Base-by-base conservation (phyloP, 768 basidiomycete species). In the Suillus sp. region DNA sequence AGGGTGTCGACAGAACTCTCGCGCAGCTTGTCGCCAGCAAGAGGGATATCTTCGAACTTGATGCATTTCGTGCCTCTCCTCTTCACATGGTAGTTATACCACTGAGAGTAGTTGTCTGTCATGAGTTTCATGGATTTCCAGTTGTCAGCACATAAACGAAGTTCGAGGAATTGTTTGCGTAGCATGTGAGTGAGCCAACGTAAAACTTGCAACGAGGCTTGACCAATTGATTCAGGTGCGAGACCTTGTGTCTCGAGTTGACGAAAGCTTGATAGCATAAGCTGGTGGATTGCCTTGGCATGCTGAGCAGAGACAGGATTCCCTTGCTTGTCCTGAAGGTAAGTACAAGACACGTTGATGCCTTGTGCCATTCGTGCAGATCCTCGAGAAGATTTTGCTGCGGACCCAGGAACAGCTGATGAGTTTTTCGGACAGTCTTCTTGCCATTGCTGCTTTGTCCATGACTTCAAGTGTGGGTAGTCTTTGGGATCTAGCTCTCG, bases 391-490 rank as follows among this genome's bases (percentile, higher is more conserved):
- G n/a, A n/a, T n/a, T n/a, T n/a, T n/a, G n/a, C n/a, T n/a, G n/a
- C n/a, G n/a, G n/a, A n/a, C n/a, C n/a, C n/a, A n/a, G n/a, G n/a
- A n/a, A n/a, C n/a, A n/a, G n/a, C n/a, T n/a, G n/a, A n/a, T n/a
- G n/a, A n/a, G n/a, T n/a, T n/a, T n/a, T n/a, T n/a, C n/a, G n/a
- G n/a, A n/a, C n/a, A n/a, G n/a, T 45, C 43, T 43, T 43, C 43
- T n/a, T 22, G 43, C 20, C 43, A 45, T 45, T 45, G 43, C 43
- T 22, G 43, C 43, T 45, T 45, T 10, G n/a, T 45, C n/a, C 43
- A 45, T 45, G 43, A 45, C 43, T 22, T 45, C 43, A n/a, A n/a
- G n/a, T 45, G n/a, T 22, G 43, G 43, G 43, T 45, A 45, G 43
- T 45, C 43, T 11, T 45, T 10, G 20, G 43, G 43, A 45, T 45